These are phyloP conservation scores for Trichoderma erinaceum DNA, from an alignment of 495 filamentous ascomycete genomes.

Conservation along the genomic window DNA sequence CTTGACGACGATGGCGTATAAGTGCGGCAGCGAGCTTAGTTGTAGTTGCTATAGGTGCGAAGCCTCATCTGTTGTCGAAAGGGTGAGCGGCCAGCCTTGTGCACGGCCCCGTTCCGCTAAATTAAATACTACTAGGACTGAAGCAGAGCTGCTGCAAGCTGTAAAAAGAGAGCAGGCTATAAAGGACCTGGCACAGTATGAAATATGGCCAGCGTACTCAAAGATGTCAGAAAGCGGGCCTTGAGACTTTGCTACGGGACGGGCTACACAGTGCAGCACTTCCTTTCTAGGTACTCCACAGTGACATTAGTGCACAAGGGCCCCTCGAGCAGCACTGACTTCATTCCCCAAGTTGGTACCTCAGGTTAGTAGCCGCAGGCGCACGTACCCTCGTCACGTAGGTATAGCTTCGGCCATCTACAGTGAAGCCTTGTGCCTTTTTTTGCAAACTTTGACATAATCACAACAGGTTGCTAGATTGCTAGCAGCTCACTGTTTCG, in stretches of 20 bases:
- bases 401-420: neutral
- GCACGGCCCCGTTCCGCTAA: neutral
- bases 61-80: neutral
- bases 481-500: neutral
- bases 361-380: neutral
- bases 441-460: neutral
- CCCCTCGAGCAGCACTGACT: neutral
- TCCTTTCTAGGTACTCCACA: neutral
- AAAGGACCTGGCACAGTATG: neutral
- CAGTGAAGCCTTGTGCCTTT: neutral
- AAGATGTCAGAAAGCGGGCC: too few relatives aligned
- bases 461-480: neutral
- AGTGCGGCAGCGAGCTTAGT: neutral
- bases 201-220: too few relatives aligned
- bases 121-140: neutral
- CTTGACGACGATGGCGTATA: neutral
- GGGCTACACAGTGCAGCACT: too few relatives aligned
- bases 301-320: neutral
- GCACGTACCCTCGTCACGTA: neutral
- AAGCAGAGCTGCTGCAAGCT: neutral
- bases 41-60: neutral
- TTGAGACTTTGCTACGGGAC: too few relatives aligned
- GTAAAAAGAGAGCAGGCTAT: neutral
- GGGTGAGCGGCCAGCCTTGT: neutral
- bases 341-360: neutral